Conservation (phyloP, 2,329 filamentous ascomycete genomes). For the Claviceps sp. region DNA sequence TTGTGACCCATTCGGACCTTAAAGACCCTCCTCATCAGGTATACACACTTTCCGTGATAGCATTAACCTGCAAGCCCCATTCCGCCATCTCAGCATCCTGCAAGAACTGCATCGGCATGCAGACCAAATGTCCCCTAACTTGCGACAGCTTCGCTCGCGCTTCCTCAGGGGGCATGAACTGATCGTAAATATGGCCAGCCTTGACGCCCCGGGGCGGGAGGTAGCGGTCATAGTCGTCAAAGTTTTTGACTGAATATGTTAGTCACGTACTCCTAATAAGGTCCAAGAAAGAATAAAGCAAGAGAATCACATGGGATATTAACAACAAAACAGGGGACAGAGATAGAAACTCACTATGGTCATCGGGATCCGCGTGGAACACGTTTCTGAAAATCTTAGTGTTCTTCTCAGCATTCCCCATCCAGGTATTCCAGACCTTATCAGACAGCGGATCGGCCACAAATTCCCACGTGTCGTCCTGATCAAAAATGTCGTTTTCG, state of each 20-base stretch:
- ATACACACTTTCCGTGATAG: constrained; percentile 77
- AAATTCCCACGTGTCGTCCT: constrained; percentile 48
- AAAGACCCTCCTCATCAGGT: constrained; percentile 30
- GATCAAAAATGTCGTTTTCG: constrained; percentile 48
- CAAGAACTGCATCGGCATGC: constrained; percentile 88
- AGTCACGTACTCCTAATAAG: not conserved
- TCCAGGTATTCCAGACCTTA: constrained; percentile 58
- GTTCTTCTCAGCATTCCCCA: constrained; percentile 51
- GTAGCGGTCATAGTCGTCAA: constrained; percentile 80
- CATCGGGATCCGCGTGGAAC: constrained; percentile 81
- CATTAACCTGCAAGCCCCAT: constrained; percentile 72
- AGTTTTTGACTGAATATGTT: constrained; percentile 53
- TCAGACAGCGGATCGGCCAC: constrained; percentile 60
- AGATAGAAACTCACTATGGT: constrained; percentile 42
- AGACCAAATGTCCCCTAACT: constrained; percentile 80
- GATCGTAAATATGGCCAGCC: constrained; percentile 76
- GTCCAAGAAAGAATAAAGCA: too few relatives aligned
- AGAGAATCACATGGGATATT: too few relatives aligned
- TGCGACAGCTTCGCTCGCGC: constrained; percentile 63
- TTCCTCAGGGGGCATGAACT: constrained; percentile 58
- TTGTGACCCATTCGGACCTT: too few relatives aligned
- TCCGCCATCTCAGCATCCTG: constrained; percentile 81
- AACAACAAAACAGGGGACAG: too few relatives aligned
- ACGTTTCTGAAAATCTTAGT: constrained; percentile 64
- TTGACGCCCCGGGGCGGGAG: constrained; percentile 56